phyloP scores from a whole-genome alignment of 768 basidiomycete species.

The Dentipellis fragilis region DNA sequence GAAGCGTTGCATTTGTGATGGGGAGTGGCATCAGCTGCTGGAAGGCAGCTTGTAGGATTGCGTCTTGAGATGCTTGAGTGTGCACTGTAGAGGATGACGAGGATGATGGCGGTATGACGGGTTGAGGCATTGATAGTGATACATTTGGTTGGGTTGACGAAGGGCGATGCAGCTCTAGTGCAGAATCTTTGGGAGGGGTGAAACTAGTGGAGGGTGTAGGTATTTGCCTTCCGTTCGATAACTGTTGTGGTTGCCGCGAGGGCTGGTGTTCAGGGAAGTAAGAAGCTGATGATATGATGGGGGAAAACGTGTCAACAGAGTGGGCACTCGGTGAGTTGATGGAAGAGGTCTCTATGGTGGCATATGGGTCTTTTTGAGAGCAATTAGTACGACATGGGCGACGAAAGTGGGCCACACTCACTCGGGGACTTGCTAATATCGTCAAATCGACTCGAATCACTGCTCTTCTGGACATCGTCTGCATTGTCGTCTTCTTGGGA shows the following conservation, averaged over 20 bases:
- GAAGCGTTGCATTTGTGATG: slow-evolving; percentile 18
- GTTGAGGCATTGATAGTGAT: background rate
- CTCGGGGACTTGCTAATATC: background rate
- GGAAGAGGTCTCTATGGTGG: background rate
- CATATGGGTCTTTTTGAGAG: background rate
- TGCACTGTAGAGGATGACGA: no score
- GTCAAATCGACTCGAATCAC: slow-evolving; percentile 1
- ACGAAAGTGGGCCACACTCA: background rate
- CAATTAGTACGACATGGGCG: background rate
- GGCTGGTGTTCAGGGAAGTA: background rate
- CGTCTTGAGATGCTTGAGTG: slow-evolving; percentile 3
- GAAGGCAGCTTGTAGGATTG: slow-evolving; percentile 14
- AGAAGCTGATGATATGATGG: background rate
- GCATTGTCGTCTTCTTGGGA: slow-evolving; percentile 26
- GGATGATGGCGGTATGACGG: background rate
- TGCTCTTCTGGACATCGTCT: slow-evolving; percentile 30
- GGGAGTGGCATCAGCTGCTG: slow-evolving; percentile 18
- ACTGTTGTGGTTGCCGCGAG: background rate
- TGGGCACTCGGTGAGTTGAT: background rate
- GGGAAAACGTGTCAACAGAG: background rate
- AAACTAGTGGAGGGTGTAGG: background rate
- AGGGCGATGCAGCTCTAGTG: slow-evolving; percentile 11
- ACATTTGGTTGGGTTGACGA: slow-evolving; percentile 1
- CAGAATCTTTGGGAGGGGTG: background rate
- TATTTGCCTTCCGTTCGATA: background rate